Evolutionary conservation across 495 filamentous ascomycete species (phyloP).

Genomic region (Penicillium pancosmium): DNA sequence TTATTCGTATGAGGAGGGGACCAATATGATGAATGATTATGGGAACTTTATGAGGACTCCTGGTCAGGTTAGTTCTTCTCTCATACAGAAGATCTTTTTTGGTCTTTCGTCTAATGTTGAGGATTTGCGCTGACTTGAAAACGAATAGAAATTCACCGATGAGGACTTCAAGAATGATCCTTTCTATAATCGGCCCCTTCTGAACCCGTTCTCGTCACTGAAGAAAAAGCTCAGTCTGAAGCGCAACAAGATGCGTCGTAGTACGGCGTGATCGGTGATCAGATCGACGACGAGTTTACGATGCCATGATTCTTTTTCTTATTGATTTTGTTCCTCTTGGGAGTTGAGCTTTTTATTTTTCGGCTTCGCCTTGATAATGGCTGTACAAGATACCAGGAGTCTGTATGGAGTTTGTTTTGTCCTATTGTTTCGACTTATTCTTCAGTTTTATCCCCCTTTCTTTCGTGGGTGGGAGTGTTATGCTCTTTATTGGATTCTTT

Average conservation of each 20-base stretch:
- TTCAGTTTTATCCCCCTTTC: background rate
- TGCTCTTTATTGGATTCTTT: background rate
- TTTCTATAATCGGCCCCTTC: constrained; percentile 42
- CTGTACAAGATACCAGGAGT: constrained; percentile 11
- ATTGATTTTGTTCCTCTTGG: background rate
- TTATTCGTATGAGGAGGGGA: constrained; percentile 83
- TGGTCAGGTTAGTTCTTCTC: constrained; percentile 32
- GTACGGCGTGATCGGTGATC: constrained; percentile 20
- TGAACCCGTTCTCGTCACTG: constrained; percentile 38
- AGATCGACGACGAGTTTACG: background rate
- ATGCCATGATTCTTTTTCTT: background rate
- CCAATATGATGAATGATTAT: constrained; percentile 77
- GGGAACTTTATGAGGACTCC: constrained; percentile 42
- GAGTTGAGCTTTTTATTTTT: background rate
- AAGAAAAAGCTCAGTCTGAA: constrained; percentile 38
- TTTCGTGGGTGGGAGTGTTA: background rate
- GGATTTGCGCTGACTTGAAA: background rate
- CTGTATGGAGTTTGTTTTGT: constrained; percentile 2
- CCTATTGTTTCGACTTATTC: background rate
- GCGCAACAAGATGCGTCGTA: constrained; percentile 37
- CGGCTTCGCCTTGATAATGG: constrained; percentile 11
- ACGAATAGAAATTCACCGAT: constrained; percentile 45
- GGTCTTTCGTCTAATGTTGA: background rate
- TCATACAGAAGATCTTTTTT: no score
- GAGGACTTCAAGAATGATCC: constrained; percentile 53